These are phyloP conservation scores for Haematococcus sp. DNA, from an alignment of 139 green algal species.

Conservation along the genomic window DNA sequence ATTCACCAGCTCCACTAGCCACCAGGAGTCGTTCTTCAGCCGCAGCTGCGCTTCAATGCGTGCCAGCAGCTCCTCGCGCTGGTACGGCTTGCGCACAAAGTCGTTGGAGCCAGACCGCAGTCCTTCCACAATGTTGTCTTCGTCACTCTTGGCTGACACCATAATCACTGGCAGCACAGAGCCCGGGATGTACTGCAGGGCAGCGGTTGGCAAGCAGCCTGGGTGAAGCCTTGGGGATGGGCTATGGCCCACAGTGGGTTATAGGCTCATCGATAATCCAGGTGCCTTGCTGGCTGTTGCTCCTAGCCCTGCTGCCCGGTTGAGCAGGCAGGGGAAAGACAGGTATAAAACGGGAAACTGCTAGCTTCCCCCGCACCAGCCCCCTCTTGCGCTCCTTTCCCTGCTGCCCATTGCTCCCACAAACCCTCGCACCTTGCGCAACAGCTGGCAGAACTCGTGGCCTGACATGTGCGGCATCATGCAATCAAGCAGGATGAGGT, in stretches of 20 bases:
- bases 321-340: too few relatives aligned
- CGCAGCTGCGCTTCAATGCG: conserved; percentile 53
- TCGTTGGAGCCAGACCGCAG: conserved; percentile 53
- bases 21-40: conserved; percentile 43
- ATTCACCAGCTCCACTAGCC: conserved; percentile 39
- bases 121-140: conserved; percentile 54
- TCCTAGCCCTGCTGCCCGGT: too few relatives aligned
- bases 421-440: conserved; percentile 35
- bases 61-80: conserved; percentile 47
- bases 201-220: too few relatives aligned
- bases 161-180: conserved; percentile 58
- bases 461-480: conserved; percentile 60
- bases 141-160: conserved; percentile 44
- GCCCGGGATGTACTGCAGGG: conserved; percentile 27
- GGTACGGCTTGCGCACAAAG: conserved; percentile 59
- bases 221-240: too few relatives aligned
- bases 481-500: conserved; percentile 61
- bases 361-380: too few relatives aligned
- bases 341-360: too few relatives aligned
- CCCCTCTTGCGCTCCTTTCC: too few relatives aligned
- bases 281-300: too few relatives aligned
- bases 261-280: too few relatives aligned
- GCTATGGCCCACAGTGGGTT: too few relatives aligned
- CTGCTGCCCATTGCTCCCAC: too few relatives aligned
- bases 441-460: conserved; percentile 46